phyloP scores from a whole-genome alignment of 257 asterid genomes.

The Solanum clarkiae region DNA sequence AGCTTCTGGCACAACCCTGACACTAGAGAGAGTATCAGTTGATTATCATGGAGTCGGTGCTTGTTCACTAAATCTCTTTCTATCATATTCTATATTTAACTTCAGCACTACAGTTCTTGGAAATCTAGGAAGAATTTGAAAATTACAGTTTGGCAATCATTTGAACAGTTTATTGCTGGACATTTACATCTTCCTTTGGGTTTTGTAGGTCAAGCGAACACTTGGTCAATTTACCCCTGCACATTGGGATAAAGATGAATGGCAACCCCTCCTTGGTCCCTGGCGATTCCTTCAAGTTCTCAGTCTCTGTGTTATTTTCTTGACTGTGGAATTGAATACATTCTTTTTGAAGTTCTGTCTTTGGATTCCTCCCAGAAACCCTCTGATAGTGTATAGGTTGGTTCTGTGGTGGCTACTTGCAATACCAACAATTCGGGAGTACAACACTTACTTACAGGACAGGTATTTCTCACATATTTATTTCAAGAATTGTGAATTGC shows the following conservation, averaged over 20 bases:
- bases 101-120: not conserved
- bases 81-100: not conserved
- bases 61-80: not conserved
- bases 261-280: slow-evolving; percentile 99
- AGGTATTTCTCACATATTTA: slow-evolving; percentile 24
- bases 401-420: slow-evolving; percentile 96
- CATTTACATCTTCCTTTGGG: not conserved
- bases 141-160: not conserved
- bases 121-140: not conserved
- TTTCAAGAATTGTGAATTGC: not conserved
- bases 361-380: slow-evolving; percentile 96
- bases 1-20: not conserved
- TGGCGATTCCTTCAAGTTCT: slow-evolving; percentile 85
- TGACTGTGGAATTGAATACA: slow-evolving; percentile 90
- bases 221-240: slow-evolving; percentile 94
- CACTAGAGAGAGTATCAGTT: not conserved
- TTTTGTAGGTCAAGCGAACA: slow-evolving; percentile 74
- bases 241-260: slow-evolving; percentile 94
- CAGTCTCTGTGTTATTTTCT: slow-evolving; percentile 65
- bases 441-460: slow-evolving; percentile 85
- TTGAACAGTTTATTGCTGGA: not conserved
- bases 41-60: not conserved
- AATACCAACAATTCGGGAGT: slow-evolving; percentile 89
- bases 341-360: slow-evolving; percentile 90
- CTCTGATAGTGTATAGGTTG: slow-evolving; percentile 65